A percentile compares a stretch with the other conserved stretches of the same genome.
phyloP scores from a whole-genome alignment of 2,329 filamentous ascomycete species.

The Fusarium palustre region DNA sequence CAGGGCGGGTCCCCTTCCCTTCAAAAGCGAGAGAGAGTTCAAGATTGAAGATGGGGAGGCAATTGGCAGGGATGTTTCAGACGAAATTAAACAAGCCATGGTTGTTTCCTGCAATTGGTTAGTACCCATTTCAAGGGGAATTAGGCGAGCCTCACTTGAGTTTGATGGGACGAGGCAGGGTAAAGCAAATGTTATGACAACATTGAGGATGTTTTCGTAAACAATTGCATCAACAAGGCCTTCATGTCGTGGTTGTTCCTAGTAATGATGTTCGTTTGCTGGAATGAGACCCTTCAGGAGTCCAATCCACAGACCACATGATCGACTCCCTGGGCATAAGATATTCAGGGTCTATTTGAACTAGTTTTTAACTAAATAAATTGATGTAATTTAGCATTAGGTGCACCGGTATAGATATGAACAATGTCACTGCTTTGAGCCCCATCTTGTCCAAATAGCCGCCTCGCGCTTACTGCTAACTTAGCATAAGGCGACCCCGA shows the following conservation, averaged over 20 bases:
- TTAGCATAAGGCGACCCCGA: not conserved
- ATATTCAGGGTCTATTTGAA: not conserved
- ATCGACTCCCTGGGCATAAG: not conserved
- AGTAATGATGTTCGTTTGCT: not conserved
- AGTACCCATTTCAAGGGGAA: conserved; percentile 18
- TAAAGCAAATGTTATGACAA: not conserved
- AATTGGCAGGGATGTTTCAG: conserved; percentile 27
- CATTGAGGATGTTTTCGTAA: not conserved
- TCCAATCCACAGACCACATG: not conserved
- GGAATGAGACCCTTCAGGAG: not conserved
- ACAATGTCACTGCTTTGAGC: not conserved
- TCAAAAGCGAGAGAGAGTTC: not conserved
- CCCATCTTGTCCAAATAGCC: not conserved
- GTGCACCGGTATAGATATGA: not conserved
- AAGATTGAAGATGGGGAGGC: not conserved
- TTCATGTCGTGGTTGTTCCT: not conserved
- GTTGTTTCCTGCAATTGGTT: conserved; percentile 13
- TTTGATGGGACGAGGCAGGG: not conserved
- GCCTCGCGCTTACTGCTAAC: not conserved
- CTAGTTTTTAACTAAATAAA: not conserved
- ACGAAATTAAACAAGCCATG: conserved; percentile 17
- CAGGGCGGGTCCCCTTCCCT: not conserved
- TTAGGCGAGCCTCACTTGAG: conserved; percentile 23
- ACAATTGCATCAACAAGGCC: not conserved
- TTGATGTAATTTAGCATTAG: not conserved